A percentile compares a stretch with the other conserved stretches of the same genome.
Evolutionary conservation across 2,329 filamentous ascomycete species (phyloP).

Genomic region (Fusarium brachygibbosum): DNA sequence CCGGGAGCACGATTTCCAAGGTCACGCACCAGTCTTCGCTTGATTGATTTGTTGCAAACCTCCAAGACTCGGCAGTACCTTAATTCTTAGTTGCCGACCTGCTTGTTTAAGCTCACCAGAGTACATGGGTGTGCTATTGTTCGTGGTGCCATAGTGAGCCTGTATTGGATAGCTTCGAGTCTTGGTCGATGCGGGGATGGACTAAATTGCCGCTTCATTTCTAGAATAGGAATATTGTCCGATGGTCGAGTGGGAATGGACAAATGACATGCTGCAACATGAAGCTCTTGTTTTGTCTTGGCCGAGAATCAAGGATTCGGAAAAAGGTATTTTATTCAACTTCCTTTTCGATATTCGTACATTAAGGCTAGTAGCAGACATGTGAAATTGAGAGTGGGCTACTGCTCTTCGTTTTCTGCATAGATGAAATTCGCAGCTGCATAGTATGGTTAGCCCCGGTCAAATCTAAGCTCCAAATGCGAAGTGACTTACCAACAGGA

Average conservation of each 20-base stretch:
- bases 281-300: neutral
- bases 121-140: constrained; percentile 23
- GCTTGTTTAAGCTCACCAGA: constrained; percentile 13
- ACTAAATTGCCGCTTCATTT: constrained; percentile 6
- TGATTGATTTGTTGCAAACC: constrained; percentile 28
- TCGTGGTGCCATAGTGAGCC: constrained; percentile 15
- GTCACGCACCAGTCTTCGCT: constrained; percentile 23
- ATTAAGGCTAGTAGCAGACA: neutral
- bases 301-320: constrained; percentile 8
- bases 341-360: constrained; percentile 16
- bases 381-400: neutral
- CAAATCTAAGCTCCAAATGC: neutral
- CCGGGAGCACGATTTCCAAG: neutral
- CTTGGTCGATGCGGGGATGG: constrained; percentile 26
- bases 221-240: constrained; percentile 25
- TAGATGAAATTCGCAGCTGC: constrained; percentile 46
- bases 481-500: constrained; percentile 35
- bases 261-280: constrained; percentile 8
- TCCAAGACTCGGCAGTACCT: constrained; percentile 1
- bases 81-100: constrained; percentile 7
- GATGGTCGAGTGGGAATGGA: neutral
- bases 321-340: neutral
- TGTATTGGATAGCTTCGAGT: constrained; percentile 27
- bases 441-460: neutral
- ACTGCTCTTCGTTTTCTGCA: constrained; percentile 40